Evolutionary conservation across 179 eudicot genomes (phyloP).

Genomic region (Spinacia oleracea): DNA sequence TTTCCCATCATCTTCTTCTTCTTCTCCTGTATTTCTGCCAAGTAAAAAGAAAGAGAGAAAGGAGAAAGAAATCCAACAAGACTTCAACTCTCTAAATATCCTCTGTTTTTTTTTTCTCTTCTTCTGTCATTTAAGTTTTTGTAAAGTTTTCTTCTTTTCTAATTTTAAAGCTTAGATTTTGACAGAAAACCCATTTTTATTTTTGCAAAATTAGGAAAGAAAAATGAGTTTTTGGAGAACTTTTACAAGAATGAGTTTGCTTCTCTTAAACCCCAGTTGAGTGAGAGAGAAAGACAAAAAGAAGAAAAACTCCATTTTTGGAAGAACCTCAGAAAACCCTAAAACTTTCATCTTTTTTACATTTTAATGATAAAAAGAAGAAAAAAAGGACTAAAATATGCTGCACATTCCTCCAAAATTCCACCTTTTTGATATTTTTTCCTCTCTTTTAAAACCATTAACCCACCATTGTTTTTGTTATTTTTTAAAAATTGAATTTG

Average conservation of each 20-base stretch:
- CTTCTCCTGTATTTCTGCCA: neutral
- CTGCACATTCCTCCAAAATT: slow-evolving; percentile 32
- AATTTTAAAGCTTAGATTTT: neutral
- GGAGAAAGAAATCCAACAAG: neutral
- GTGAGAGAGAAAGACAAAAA: neutral
- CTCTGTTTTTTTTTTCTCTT: slow-evolving; percentile 15
- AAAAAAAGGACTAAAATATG: slow-evolving; percentile 24
- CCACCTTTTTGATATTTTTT: slow-evolving; percentile 29
- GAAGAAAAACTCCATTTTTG: slow-evolving; percentile 24
- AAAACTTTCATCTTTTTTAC: slow-evolving; percentile 25
- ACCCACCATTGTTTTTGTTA: slow-evolving; percentile 1
- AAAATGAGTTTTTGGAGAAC: slow-evolving; percentile 22
- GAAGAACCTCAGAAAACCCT: slow-evolving; percentile 27
- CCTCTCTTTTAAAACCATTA: slow-evolving; percentile 25
- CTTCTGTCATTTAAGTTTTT: neutral
- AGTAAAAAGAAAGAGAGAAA: neutral
- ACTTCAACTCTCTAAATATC: neutral
- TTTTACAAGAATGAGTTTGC: slow-evolving; percentile 15
- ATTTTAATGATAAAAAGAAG: slow-evolving; percentile 29
- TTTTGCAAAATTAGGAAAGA: slow-evolving; percentile 5
- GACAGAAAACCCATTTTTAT: neutral
- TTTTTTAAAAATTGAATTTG: neutral
- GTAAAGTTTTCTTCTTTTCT: neutral
- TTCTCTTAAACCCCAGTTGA: slow-evolving; percentile 27
- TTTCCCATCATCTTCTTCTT: slow-evolving; percentile 3